Percentiles rank a stretch among this genome's conserved stretches.
Evolutionary conservation across 768 basidiomycete species (phyloP).

Genomic region (Auricularia cornea): DNA sequence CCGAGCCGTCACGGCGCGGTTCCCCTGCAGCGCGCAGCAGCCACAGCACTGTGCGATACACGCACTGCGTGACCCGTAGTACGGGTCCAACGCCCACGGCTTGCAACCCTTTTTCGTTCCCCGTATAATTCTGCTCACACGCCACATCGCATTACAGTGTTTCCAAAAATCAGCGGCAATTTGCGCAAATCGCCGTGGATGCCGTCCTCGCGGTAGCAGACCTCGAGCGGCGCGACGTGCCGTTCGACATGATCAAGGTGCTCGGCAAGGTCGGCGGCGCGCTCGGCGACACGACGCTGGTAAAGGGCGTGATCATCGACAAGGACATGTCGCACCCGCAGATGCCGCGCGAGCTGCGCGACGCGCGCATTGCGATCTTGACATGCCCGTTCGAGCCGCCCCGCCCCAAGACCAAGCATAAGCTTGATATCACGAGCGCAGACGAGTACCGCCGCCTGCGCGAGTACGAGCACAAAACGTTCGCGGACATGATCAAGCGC

Average conservation of each 20-base stretch:
- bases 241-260: conserved; percentile 98
- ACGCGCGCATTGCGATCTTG: conserved; percentile 91
- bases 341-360: conserved; percentile 83
- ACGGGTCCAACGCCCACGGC: no score
- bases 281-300: conserved; percentile 87
- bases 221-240: conserved; percentile 87
- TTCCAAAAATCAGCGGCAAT: conserved; percentile 91
- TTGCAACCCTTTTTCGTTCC: no score
- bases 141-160: conserved; percentile 55
- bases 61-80: no score
- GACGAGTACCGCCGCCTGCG: conserved; percentile 95
- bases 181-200: conserved; percentile 96
- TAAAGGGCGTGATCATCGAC: conserved; percentile 97
- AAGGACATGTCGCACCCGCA: conserved; percentile 99
- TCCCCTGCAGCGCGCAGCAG: no score
- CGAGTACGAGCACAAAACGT: conserved; percentile 94
- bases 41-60: no score
- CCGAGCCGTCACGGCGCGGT: no score
- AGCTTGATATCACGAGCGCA: conserved; percentile 91
- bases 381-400: conserved; percentile 99
- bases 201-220: conserved; percentile 94
- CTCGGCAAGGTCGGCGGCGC: conserved; percentile 98
- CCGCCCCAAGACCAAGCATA: conserved; percentile 98
- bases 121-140: background rate
- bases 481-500: conserved; percentile 90